Evolutionary conservation across 2,329 filamentous ascomycete genomes (phyloP).

Genomic region (Elsinoe australis): DNA sequence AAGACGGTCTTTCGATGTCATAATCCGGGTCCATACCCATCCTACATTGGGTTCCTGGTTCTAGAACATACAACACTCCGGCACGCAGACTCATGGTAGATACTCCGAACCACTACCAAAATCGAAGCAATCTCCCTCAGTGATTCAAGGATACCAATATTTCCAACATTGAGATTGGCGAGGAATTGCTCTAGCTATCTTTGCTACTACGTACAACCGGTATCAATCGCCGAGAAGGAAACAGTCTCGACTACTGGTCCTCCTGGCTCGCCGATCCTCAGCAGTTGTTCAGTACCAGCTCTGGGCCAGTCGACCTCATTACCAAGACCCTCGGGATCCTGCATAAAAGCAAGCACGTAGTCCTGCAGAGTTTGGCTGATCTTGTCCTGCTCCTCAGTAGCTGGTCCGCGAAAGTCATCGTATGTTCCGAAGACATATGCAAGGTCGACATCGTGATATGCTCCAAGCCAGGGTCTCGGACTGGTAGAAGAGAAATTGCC

Average conservation of each 20-base stretch:
- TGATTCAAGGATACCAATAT: too few species aligned
- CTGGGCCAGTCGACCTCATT: not conserved
- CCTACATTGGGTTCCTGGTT: too few species aligned
- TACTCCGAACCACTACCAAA: too few species aligned
- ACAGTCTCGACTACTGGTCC: not conserved
- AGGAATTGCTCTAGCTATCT: too few species aligned
- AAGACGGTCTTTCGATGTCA: too few species aligned
- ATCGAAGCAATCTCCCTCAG: too few species aligned
- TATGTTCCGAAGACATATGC: slow-evolving; percentile 37
- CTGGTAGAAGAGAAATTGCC: slow-evolving; percentile 39
- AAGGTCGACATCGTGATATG: slow-evolving; percentile 37
- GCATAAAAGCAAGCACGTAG: slow-evolving; percentile 13
- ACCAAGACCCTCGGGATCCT: not conserved
- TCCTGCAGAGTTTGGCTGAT: slow-evolving; percentile 33
- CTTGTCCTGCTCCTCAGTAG: slow-evolving; percentile 20
- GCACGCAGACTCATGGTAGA: too few species aligned
- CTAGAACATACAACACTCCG: too few species aligned
- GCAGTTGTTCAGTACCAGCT: not conserved
- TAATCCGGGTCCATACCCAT: too few species aligned
- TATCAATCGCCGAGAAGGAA: slow-evolving; percentile 1
- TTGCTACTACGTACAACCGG: too few species aligned
- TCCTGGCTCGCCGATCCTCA: not conserved
- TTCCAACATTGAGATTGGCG: too few species aligned
- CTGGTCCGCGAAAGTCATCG: slow-evolving; percentile 23
- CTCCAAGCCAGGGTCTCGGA: slow-evolving; percentile 36